Base-by-base conservation (phyloP, 192 early-diverging fungal species). In the Bifiguratus adelaidae region DNA sequence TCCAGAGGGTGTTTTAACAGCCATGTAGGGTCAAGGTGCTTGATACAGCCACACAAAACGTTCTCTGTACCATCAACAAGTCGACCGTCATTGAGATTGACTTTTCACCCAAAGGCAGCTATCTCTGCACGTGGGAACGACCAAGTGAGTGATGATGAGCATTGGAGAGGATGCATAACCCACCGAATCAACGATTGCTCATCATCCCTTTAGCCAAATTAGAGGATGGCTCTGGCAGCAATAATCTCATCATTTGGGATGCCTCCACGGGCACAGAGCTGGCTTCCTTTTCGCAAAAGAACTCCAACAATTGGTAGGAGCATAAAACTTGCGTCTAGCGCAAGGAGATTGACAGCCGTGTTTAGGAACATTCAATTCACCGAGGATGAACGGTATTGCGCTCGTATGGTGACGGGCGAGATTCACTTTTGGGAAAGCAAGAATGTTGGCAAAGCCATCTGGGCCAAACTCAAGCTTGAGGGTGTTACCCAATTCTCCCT, bases 301-400 rank as follows among this genome's bases (percentile, higher is more conserved):
- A 73, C 35, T 88, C 85, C 45, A 72, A 65, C 53, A 78, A 75
- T 43, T 82, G 77, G 74, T 82, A 72, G 40, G 32, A 12, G 29
- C 9, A 49, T 27, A n/a, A n/a, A n/a, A n/a, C n/a, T n/a, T n/a
- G n/a, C n/a, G n/a, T n/a, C 29, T 19, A 15, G 6, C 9, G 27
- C 4, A 34, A 41, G 29, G 8, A 5, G 9, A 38, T 11, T 50
- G 32, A 18, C 33, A 41, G 21, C 8, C 13, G 8, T 8, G n/a
- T 34, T 15, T 55, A 83, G 86, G 82, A 86, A 89, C 48, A 73
- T 92, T 59, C 85, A 94, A 62, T 99, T 92, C 92, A 92, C 89
- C 16, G 85, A 84, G 42, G 86, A 90, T 59, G 95, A 99, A 70
- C 46, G 73, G 23, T 84, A 74, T 61, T 93, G 81, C 61, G 88